Conservation (phyloP, 176 grass and related monocot genomes). For the Poa annua region DNA sequence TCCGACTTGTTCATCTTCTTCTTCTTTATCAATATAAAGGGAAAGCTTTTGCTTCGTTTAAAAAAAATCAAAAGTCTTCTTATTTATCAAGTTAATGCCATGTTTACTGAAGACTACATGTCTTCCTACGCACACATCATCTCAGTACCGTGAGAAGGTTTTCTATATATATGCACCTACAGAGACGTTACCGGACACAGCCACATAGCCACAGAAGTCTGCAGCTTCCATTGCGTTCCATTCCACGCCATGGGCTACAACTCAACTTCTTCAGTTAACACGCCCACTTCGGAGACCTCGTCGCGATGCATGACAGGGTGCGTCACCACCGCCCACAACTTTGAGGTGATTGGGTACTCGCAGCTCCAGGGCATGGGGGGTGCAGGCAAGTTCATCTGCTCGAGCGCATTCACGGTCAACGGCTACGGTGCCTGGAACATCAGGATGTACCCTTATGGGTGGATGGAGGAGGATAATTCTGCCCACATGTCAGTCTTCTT, state of each 20-base stretch:
- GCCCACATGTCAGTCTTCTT: neutral
- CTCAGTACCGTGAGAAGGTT: too few species aligned
- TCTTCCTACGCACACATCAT: too few species aligned
- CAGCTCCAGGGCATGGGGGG: neutral
- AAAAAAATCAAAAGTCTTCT: too few species aligned
- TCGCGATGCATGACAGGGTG: neutral
- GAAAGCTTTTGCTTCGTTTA: too few species aligned
- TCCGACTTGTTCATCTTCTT: too few species aligned
- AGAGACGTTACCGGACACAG: too few species aligned
- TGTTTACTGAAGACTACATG: too few species aligned
- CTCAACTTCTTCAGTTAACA: neutral
- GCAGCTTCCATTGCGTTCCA: neutral
- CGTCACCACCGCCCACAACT: neutral
- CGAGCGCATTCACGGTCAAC: neutral
- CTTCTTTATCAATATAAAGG: too few species aligned
- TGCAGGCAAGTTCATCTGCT: neutral
- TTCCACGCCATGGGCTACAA: neutral
- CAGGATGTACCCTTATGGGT: neutral
- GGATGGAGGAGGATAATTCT: neutral
- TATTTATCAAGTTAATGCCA: too few species aligned
- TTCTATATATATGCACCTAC: too few species aligned
- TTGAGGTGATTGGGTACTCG: neutral
- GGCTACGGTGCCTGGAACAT: neutral
- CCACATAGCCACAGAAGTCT: too few species aligned
- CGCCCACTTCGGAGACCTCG: neutral